Conservation (phyloP, 805 yeast genomes). For the Yamadazyma nakazawae region DNA sequence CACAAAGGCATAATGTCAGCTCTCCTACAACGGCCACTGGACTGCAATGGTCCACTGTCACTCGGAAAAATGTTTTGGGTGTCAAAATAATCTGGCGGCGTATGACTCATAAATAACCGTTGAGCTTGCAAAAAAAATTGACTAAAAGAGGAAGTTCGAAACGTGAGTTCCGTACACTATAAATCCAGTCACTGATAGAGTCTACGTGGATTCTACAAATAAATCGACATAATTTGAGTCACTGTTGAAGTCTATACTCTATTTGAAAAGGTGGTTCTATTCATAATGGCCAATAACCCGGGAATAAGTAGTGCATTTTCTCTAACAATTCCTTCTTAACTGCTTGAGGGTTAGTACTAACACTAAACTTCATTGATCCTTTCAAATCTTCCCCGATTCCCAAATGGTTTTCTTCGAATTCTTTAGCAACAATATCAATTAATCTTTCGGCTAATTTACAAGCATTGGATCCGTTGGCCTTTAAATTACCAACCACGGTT, state of each 20-base stretch:
- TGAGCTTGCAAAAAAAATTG: too few relatives aligned
- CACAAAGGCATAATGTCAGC: too few relatives aligned
- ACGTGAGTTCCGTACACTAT: too few relatives aligned
- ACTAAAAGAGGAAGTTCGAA: too few relatives aligned
- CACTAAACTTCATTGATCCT: conserved; percentile 77
- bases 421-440: conserved; percentile 63
- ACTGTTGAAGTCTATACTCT: not conserved
- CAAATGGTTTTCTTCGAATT: conserved; percentile 49
- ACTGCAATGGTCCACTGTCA: too few relatives aligned
- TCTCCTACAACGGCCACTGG: too few relatives aligned
- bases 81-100: too few relatives aligned
- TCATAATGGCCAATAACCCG: conserved; percentile 75
- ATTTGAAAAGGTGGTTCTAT: conserved; percentile 7
- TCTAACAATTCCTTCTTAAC: conserved; percentile 69
- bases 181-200: not conserved
- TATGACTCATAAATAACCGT: too few relatives aligned
- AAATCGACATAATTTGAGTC: not conserved
- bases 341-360: conserved; percentile 72
- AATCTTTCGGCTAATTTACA: conserved; percentile 68
- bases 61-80: too few relatives aligned
- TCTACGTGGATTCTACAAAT: too few relatives aligned
- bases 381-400: conserved; percentile 64
- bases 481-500: conserved; percentile 86
- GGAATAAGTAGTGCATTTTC: conserved; percentile 84
- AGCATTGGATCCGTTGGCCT: conserved; percentile 86